phyloP scores from a whole-genome alignment of 2,329 filamentous ascomycete genomes.

The Chalaropsis ovoidea region DNA sequence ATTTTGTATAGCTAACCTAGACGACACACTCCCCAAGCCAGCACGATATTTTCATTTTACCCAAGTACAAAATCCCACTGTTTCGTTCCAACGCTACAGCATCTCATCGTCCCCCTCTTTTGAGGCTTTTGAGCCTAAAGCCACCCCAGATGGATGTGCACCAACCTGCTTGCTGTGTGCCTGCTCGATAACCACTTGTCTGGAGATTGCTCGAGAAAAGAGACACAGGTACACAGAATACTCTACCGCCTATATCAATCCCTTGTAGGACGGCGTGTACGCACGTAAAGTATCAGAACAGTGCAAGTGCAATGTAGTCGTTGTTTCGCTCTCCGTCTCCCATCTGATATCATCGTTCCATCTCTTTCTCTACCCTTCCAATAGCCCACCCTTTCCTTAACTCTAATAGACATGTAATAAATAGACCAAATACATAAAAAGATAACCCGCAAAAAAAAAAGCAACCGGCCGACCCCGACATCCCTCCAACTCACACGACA shows the following conservation, averaged over 20 bases:
- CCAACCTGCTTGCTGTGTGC: too few relatives aligned
- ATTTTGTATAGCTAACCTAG: not conserved
- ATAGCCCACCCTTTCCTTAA: constrained; percentile 21
- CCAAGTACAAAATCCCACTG: not conserved
- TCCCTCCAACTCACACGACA: not conserved
- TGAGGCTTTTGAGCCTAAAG: too few relatives aligned
- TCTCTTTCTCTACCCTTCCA: constrained; percentile 3
- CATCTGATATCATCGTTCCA: not conserved
- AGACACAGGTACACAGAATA: not conserved
- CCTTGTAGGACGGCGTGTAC: not conserved
- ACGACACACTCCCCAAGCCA: not conserved
- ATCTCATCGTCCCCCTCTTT: too few relatives aligned
- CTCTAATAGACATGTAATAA: constrained; percentile 18
- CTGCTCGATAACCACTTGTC: too few relatives aligned
- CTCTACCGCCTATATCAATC: not conserved
- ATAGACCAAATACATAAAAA: constrained; percentile 16
- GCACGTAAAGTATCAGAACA: not conserved
- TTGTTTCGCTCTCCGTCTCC: not conserved
- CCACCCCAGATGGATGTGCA: too few relatives aligned
- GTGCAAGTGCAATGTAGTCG: not conserved
- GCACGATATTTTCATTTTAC: not conserved
- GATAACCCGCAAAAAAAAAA: constrained; percentile 24
- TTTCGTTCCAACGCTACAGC: too few relatives aligned
- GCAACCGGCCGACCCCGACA: not conserved
- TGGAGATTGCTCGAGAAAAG: too few relatives aligned